These are phyloP conservation scores for Metarhizium rileyi DNA, from an alignment of 2,329 filamentous ascomycete species.

Conservation along the genomic window DNA sequence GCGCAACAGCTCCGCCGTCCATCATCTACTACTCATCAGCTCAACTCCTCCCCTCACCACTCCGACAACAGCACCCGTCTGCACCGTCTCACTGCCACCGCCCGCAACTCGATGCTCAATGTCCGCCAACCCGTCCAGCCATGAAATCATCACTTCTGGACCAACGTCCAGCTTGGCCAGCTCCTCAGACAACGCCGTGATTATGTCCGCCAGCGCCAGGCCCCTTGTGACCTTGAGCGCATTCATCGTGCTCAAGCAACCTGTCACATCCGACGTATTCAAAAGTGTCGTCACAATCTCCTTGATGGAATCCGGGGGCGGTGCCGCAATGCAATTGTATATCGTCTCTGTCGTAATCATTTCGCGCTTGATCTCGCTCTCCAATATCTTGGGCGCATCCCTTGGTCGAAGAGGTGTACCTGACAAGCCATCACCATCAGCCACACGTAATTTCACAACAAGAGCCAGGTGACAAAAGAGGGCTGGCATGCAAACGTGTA, in stretches of 20 bases:
- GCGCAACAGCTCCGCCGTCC: no score
- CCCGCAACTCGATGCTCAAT: slow-evolving; percentile 87
- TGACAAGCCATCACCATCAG: slow-evolving; percentile 19
- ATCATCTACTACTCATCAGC: slow-evolving; percentile 40
- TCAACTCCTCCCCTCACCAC: slow-evolving; percentile 82
- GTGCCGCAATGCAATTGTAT: slow-evolving; percentile 94
- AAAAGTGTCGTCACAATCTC: slow-evolving; percentile 79
- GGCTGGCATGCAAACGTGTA: no score
- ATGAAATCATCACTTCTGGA: slow-evolving; percentile 77
- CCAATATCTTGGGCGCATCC: slow-evolving; percentile 47
- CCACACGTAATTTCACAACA: not conserved
- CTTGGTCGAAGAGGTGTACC: slow-evolving; percentile 58
- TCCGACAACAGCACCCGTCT: slow-evolving; percentile 88
- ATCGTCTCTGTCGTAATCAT: slow-evolving; percentile 82
- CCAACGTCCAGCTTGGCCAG: slow-evolving; percentile 74
- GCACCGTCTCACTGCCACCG: slow-evolving; percentile 76
- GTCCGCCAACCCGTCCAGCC: slow-evolving; percentile 84
- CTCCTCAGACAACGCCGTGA: slow-evolving; percentile 78
- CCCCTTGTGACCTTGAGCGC: slow-evolving; percentile 78
- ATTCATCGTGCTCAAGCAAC: slow-evolving; percentile 80
- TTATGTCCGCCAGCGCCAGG: slow-evolving; percentile 84
- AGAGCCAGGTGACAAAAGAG: no score
- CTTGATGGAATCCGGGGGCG: slow-evolving; percentile 78
- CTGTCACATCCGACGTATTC: slow-evolving; percentile 76
- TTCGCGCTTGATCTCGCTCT: slow-evolving; percentile 63